A percentile compares a stretch with the other conserved stretches of the same genome.
Conservation (phyloP, 179 eudicot genomes). For the Spergularia azorica region DNA sequence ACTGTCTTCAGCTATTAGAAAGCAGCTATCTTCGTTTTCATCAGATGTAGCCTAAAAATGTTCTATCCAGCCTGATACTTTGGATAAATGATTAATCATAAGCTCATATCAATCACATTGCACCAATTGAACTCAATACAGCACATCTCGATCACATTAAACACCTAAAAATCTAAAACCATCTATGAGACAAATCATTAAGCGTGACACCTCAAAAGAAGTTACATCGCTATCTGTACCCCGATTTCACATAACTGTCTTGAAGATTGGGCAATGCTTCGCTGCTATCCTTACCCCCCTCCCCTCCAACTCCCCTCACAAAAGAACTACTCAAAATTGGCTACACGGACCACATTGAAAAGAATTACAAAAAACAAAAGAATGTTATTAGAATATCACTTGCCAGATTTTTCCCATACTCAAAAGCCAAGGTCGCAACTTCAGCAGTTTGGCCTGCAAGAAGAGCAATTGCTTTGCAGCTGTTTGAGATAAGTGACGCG, state of each 20-base stretch:
- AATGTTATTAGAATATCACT: constrained; percentile 21
- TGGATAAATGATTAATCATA: neutral
- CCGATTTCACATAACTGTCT: constrained; percentile 1
- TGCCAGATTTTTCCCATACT: constrained; percentile 92
- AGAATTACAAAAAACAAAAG: neutral
- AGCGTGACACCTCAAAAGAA: neutral
- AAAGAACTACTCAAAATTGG: neutral
- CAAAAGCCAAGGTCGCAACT: constrained; percentile 78
- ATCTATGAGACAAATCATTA: neutral
- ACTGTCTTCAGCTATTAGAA: neutral
- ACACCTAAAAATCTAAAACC: neutral
- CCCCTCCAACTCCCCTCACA: neutral
- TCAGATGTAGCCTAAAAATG: neutral
- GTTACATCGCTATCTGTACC: neutral
- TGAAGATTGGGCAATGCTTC: neutral
- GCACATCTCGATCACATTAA: neutral
- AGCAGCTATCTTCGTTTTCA: neutral
- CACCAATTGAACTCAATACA: neutral
- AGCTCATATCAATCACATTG: neutral
- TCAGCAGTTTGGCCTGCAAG: constrained; percentile 93
- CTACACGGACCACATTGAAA: neutral
- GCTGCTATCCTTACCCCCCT: neutral
- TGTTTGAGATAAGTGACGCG: constrained; percentile 89
- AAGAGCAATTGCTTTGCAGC: constrained; percentile 95
- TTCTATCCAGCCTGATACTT: neutral